A percentile compares a stretch with the other conserved stretches of the same genome.
These are phyloP conservation scores for Telfairia occidentalis DNA, from an alignment of 331 rosid species.

Conservation along the genomic window DNA sequence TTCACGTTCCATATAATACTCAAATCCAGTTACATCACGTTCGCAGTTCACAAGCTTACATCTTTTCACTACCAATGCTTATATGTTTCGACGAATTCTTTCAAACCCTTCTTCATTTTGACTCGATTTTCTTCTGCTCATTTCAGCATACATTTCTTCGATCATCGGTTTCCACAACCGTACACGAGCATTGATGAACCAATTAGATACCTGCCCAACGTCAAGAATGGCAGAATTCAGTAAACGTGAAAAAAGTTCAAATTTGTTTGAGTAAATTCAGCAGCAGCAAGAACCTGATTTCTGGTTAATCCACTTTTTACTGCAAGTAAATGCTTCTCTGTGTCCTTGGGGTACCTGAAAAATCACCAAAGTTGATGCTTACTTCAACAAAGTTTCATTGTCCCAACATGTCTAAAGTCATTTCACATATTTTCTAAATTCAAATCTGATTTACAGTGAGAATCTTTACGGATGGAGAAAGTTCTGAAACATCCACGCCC, in stretches of 20 bases:
- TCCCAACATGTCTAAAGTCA: background rate
- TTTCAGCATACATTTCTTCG: slow-evolving; percentile 88
- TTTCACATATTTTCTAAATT: background rate
- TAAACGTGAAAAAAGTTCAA: background rate
- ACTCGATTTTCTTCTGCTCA: slow-evolving; percentile 51
- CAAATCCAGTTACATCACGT: background rate
- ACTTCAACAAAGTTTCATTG: background rate
- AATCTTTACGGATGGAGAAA: slow-evolving; percentile 77
- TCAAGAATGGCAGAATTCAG: background rate
- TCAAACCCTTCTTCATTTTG: slow-evolving; percentile 28
- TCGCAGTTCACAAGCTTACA: slow-evolving; percentile 1
- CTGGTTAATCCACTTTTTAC: slow-evolving; percentile 78
- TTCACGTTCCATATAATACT: background rate
- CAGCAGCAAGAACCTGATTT: slow-evolving; percentile 47
- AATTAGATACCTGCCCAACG: slow-evolving; percentile 58
- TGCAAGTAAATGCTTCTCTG: slow-evolving; percentile 88
- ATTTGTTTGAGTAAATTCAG: background rate
- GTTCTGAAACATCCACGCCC: slow-evolving; percentile 86
- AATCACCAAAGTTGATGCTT: background rate
- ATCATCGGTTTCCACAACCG: slow-evolving; percentile 94
- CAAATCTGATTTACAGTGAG: background rate
- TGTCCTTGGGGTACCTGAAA: slow-evolving; percentile 89
- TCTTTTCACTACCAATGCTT: slow-evolving; percentile 17
- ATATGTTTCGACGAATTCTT: slow-evolving; percentile 22
- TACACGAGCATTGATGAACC: slow-evolving; percentile 94